phyloP scores from a whole-genome alignment of 352 stramenopile species.

The Globisporangium spinosum region DNA sequence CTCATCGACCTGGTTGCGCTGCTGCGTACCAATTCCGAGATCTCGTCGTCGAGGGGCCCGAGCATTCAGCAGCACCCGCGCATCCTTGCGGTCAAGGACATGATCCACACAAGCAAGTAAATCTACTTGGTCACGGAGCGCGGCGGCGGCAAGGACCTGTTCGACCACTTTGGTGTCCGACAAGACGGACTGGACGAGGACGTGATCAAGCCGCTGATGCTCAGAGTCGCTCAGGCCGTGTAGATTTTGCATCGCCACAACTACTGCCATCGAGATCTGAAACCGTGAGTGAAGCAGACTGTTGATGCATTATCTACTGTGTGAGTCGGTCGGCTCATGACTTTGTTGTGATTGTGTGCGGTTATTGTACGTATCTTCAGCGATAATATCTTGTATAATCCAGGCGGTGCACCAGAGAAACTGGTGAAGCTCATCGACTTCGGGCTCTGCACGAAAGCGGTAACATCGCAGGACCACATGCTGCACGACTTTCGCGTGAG shows the following conservation, averaged over 20 bases:
- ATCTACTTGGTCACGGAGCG: constrained; percentile 86
- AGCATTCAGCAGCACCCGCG: constrained; percentile 47
- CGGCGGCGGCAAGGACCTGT: constrained; percentile 78
- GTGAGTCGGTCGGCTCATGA: background rate
- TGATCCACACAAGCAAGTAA: constrained; percentile 72
- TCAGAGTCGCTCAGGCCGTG: constrained; percentile 46
- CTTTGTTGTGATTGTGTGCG: background rate
- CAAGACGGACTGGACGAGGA: constrained; percentile 44
- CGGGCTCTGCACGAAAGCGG: constrained; percentile 59
- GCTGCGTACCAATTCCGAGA: constrained; percentile 77
- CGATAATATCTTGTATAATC: constrained; percentile 70
- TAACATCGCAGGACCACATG: constrained; percentile 27
- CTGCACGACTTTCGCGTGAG: constrained; percentile 79
- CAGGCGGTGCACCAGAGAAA: constrained; percentile 19
- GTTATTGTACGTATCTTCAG: constrained; percentile 17
- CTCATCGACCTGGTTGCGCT: constrained; percentile 68
- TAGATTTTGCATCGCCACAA: constrained; percentile 53
- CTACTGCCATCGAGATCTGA: constrained; percentile 80
- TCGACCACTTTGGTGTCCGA: constrained; percentile 69
- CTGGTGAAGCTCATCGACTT: constrained; percentile 81
- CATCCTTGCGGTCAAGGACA: constrained; percentile 63
- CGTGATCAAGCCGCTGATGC: constrained; percentile 39
- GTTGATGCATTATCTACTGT: no score
- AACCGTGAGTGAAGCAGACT: constrained; percentile 37
- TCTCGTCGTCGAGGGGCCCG: constrained; percentile 64